These are phyloP conservation scores for Moesziomyces globuligerus DNA, from an alignment of 1,284 basidiomycete genomes.

Conservation along the genomic window DNA sequence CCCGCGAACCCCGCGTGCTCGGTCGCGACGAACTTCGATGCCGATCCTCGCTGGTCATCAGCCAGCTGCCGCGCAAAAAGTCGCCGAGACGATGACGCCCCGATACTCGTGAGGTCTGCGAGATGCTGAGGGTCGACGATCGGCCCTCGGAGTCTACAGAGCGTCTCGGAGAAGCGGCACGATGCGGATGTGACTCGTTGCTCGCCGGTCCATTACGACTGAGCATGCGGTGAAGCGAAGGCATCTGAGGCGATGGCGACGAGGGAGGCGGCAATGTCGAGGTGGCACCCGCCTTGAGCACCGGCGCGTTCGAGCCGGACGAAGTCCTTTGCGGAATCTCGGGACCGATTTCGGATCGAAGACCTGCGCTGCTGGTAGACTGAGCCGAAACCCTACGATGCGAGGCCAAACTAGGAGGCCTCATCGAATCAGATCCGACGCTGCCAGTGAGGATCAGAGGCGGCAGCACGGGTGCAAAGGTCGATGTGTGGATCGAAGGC, in stretches of 20 bases:
- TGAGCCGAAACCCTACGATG: constrained; percentile 27
- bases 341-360: constrained; percentile 24
- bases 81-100: constrained; percentile 48
- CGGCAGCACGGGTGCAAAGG: constrained; percentile 22
- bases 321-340: constrained; percentile 39
- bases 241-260: constrained; percentile 22
- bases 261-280: constrained; percentile 19
- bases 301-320: constrained; percentile 36
- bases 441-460: constrained; percentile 24
- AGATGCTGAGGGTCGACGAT: constrained; percentile 42
- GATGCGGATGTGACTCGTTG: constrained; percentile 18
- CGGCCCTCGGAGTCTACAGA: constrained; percentile 37
- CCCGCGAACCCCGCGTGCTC: constrained; percentile 33
- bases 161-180: constrained; percentile 20
- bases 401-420: constrained; percentile 14
- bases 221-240: constrained; percentile 12
- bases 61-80: constrained; percentile 42
- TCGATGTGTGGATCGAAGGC: constrained; percentile 8
- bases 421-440: constrained; percentile 16
- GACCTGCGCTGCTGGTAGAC: constrained; percentile 26
- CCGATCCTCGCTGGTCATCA: constrained; percentile 30
- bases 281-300: constrained; percentile 16
- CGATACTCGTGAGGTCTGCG: constrained; percentile 40
- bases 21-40: constrained; percentile 32
- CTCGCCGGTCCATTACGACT: constrained; percentile 18